A percentile compares a stretch with the other conserved stretches of the same genome.
Conservation (phyloP, 2,329 filamentous ascomycete species). For the Claviceps capensis region DNA sequence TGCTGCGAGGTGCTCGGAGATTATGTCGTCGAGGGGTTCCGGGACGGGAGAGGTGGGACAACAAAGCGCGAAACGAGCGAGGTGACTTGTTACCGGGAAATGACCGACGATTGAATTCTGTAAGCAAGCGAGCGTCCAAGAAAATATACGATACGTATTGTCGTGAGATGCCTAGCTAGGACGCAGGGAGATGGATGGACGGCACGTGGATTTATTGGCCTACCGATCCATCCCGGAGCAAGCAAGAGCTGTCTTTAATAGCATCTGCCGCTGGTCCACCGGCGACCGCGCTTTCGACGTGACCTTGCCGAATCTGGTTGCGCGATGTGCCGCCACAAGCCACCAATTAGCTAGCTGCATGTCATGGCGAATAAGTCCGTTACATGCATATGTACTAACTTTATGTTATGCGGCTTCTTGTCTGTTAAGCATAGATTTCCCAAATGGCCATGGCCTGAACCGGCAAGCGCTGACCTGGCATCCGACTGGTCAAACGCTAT, state of each 20-base stretch:
- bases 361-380: no score
- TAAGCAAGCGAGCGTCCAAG: neutral
- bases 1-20: neutral
- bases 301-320: neutral
- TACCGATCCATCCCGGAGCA: no score
- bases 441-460: no score
- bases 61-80: neutral
- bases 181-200: neutral
- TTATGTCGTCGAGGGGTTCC: neutral
- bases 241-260: no score
- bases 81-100: neutral
- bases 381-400: no score
- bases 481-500: no score
- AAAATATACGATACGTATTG: neutral
- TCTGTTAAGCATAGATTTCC: no score
- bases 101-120: neutral
- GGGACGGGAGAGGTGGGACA: neutral
- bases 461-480: no score
- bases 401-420: no score
- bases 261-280: neutral
- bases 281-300: neutral
- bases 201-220: neutral
- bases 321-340: neutral
- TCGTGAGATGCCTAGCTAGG: neutral
- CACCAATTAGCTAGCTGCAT: neutral